These are phyloP conservation scores for Dipodascopsis tothii DNA, from an alignment of 805 yeast species.

Conservation along the genomic window DNA sequence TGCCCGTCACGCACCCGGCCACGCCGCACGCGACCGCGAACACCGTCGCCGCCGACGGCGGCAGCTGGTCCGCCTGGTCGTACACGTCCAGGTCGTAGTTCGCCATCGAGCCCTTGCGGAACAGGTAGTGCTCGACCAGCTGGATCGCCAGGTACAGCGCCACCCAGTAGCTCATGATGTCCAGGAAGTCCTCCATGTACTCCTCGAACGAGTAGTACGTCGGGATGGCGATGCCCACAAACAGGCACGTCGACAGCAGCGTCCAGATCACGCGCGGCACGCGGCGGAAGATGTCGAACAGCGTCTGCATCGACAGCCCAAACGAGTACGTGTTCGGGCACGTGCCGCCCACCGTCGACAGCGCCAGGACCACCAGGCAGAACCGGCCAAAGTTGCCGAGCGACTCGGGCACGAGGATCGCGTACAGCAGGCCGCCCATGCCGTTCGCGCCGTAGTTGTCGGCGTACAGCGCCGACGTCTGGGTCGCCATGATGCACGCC, in stretches of 20 bases:
- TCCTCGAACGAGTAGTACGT: slow-evolving; percentile 66
- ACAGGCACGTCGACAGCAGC: slow-evolving; percentile 59
- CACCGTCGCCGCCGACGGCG: slow-evolving; percentile 71
- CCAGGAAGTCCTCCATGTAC: slow-evolving; percentile 83
- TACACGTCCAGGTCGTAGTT: slow-evolving; percentile 60
- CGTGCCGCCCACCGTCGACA: slow-evolving; percentile 85
- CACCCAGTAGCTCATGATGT: slow-evolving; percentile 82
- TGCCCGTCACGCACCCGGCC: slow-evolving; percentile 80
- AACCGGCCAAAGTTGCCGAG: slow-evolving; percentile 85
- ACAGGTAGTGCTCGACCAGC: slow-evolving; percentile 76
- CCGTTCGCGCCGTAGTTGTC: slow-evolving; percentile 46
- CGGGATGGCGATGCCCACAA: slow-evolving; percentile 83
- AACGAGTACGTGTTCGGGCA: slow-evolving; percentile 91
- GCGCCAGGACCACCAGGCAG: slow-evolving; percentile 73
- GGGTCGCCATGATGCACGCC: slow-evolving; percentile 67
- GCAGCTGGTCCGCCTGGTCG: slow-evolving; percentile 51
- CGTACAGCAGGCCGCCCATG: slow-evolving; percentile 78
- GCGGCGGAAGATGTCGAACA: slow-evolving; percentile 64
- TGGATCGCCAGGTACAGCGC: slow-evolving; percentile 73
- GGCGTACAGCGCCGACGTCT: slow-evolving; percentile 40
- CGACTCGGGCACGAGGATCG: slow-evolving; percentile 68
- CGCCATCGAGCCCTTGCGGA: slow-evolving; percentile 49
- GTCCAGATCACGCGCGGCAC: slow-evolving; percentile 86
- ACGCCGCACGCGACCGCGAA: slow-evolving; percentile 74
- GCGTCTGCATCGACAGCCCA: slow-evolving; percentile 76